Base-by-base conservation (phyloP, 2,329 filamentous ascomycete species). In the Aplosporella prunicola region DNA sequence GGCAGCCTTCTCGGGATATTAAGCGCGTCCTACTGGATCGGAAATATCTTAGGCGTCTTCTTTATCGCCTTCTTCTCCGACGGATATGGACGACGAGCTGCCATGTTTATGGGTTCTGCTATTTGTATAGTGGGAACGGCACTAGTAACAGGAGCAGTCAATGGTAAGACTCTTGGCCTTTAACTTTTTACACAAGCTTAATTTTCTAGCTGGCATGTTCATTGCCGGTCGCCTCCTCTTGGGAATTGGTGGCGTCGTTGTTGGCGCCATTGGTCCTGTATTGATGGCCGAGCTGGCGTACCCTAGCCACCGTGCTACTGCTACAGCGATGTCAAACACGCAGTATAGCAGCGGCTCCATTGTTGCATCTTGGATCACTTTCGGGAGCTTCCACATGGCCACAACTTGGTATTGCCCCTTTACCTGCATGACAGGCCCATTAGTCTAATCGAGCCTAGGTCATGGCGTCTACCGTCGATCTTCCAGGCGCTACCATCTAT, bases 291-390 rank as follows among this genome's bases (percentile, higher is more conserved):
- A 38, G 35, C 27, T 32, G 16, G 35, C 35, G 5, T 38, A 38
- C 8, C 35, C 35, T 4, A 38, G 27, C 20, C 35, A 38, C 16
- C 35, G 35, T 18, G 35, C 27, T 11, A 32, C 29, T 9, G 35
- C 35, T 6, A 38, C 35, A 4, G 35, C 35, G 9, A 31, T 38
- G 35, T 38, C 29, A 10, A 31, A 38, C 15, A 38, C 35, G 20
- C 27, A 32, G 8, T 38, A 38, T 5, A 38, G 27, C 28, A 38
- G 26, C 7, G 63, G 64, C 20, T 54, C 57, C 20, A 64, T 67
- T 39, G 49, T 68, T 26, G 62, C 64, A 13, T 57, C 64, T 16
- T 68, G 66, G 64, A 48, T 61, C 5, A 67, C 63, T n/a, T 67
- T 58, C 35, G 64, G 64, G 26, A 67, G 60, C 2, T 53, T 60